Evolutionary conservation across 352 stramenopile species (phyloP).

Genomic region (Pythium folliculosum): DNA sequence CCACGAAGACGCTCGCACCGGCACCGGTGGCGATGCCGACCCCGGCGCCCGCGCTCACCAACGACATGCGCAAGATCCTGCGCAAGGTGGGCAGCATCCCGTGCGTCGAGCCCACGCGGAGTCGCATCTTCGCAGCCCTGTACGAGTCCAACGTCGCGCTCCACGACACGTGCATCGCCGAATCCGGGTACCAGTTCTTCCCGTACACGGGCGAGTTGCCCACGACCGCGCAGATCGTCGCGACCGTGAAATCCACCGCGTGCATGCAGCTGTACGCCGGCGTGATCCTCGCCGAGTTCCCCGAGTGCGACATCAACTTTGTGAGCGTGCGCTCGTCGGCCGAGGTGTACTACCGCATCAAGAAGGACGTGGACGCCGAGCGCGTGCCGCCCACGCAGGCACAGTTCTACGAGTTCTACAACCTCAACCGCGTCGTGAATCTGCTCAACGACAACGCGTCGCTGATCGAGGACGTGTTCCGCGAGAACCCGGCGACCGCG

Average conservation of each 20-base stretch:
- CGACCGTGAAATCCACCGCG: conserved; percentile 40
- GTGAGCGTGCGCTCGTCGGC: conserved; percentile 29
- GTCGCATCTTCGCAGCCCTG: conserved; percentile 22
- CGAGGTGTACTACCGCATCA: conserved; percentile 30
- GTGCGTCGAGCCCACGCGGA: conserved; percentile 11
- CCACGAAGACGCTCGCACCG: background rate
- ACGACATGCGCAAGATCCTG: conserved; percentile 27
- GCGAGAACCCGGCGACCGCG: conserved; percentile 9
- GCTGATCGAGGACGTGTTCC: conserved; percentile 31
- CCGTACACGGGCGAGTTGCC: conserved; percentile 54
- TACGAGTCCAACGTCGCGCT: conserved; percentile 25
- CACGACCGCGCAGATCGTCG: conserved; percentile 38
- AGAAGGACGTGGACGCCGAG: conserved; percentile 26
- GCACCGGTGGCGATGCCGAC: background rate
- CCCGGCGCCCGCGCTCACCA: conserved; percentile 7
- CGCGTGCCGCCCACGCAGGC: conserved; percentile 28
- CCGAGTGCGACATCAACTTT: conserved; percentile 48
- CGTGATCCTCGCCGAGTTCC: conserved; percentile 25
- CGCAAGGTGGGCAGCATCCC: conserved; percentile 17
- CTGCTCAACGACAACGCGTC: conserved; percentile 32
- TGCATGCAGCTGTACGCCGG: conserved; percentile 31
- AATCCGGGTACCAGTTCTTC: conserved; percentile 60
- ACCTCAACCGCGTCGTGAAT: conserved; percentile 36
- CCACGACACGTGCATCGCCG: conserved; percentile 20
- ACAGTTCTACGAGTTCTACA: conserved; percentile 39